A percentile compares a stretch with the other conserved stretches of the same genome.
Evolutionary conservation across 495 filamentous ascomycete species (phyloP).

Genomic region (Diplogelasinospora grovesii): DNA sequence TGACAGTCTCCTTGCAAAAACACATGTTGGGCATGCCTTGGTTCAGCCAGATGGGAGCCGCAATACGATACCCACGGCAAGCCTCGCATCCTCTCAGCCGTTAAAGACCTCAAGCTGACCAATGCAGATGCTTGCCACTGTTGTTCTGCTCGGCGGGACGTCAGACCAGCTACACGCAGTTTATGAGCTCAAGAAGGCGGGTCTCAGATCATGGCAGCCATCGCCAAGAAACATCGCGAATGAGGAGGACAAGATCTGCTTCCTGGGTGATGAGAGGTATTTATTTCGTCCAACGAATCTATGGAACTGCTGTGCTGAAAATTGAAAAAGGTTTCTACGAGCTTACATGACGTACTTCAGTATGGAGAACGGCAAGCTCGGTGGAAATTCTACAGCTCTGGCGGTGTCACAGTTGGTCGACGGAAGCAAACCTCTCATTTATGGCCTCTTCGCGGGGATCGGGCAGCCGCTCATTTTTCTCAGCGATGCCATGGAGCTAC

Average conservation of each 20-base stretch:
- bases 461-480: constrained; percentile 22
- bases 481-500: constrained; percentile 23
- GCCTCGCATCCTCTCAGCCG: neutral
- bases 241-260: constrained; percentile 5
- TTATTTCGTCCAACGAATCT: too few species aligned
- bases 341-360: constrained; percentile 29
- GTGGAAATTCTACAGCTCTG: constrained; percentile 16
- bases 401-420: constrained; percentile 18
- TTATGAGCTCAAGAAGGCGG: constrained; percentile 13
- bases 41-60: constrained; percentile 16
- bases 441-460: constrained; percentile 21
- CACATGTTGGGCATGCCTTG: constrained; percentile 25
- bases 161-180: constrained; percentile 13
- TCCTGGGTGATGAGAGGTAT: constrained; percentile 21
- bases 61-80: constrained; percentile 22
- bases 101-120: constrained; percentile 1
- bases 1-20: constrained; percentile 21
- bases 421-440: constrained; percentile 17
- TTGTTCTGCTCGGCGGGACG: constrained; percentile 13
- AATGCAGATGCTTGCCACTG: constrained; percentile 16
- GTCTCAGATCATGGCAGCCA: constrained; percentile 13
- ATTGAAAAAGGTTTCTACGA: constrained; percentile 20
- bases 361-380: constrained; percentile 19
- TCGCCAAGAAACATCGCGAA: constrained; percentile 20
- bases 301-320: constrained; percentile 1